Conservation (phyloP, 768 basidiomycete genomes). For the Trametes cubensis region DNA sequence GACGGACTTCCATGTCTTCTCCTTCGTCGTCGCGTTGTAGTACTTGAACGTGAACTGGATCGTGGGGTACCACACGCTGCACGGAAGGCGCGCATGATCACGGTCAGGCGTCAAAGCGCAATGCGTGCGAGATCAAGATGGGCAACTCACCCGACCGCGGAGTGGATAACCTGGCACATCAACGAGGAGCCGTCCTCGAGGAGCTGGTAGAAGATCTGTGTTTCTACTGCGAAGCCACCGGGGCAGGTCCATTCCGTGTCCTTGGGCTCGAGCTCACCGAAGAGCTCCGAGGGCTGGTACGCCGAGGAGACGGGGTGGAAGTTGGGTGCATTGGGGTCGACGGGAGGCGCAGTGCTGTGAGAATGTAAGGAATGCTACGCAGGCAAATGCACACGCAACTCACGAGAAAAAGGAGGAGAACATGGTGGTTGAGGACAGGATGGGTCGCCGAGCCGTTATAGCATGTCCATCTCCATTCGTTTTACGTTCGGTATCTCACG, state of each 20-base stretch:
- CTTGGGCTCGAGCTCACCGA: conserved; percentile 72
- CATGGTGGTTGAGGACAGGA: conserved; percentile 49
- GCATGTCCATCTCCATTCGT: conserved; percentile 4
- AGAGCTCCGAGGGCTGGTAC: conserved; percentile 56
- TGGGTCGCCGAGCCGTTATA: background rate
- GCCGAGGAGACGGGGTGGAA: conserved; percentile 80
- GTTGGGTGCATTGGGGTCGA: conserved; percentile 72
- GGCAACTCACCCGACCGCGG: conserved; percentile 76
- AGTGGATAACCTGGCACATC: conserved; percentile 88
- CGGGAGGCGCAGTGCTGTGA: conserved; percentile 54
- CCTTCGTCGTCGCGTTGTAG: conserved; percentile 74
- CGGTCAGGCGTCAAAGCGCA: background rate
- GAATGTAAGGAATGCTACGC: conserved; percentile 20
- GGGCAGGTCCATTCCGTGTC: conserved; percentile 85
- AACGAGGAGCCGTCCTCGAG: conserved; percentile 77
- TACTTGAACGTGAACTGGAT: conserved; percentile 94
- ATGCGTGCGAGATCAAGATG: conserved; percentile 6
- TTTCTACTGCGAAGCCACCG: conserved; percentile 87
- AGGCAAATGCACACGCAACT: conserved; percentile 40
- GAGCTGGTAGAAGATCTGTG: conserved; percentile 84
- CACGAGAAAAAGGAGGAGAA: conserved; percentile 80
- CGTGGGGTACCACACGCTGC: conserved; percentile 89
- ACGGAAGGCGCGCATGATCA: background rate
- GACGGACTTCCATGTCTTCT: conserved; percentile 82
- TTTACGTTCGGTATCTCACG: conserved; percentile 7